Percentiles rank a stretch among this genome's conserved stretches.
phyloP scores from a whole-genome alignment of 352 stramenopile species.

The Plasmopara muralis region DNA sequence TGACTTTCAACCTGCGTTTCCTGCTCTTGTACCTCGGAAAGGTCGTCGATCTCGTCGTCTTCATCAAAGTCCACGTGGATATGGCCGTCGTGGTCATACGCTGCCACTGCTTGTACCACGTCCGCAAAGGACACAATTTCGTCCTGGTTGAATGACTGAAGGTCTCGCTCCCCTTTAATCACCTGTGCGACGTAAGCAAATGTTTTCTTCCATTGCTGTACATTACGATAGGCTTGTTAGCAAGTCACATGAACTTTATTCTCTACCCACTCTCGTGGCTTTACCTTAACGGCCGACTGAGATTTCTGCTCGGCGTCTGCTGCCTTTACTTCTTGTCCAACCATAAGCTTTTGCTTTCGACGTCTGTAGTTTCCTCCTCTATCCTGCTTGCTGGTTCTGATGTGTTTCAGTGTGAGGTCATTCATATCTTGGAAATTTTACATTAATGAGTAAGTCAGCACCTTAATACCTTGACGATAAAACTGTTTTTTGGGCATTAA shows the following conservation, averaged over 20 bases:
- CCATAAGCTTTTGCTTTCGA: not conserved
- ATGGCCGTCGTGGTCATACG: slow-evolving; percentile 38
- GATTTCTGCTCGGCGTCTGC: not conserved
- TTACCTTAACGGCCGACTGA: not conserved
- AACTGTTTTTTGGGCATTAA: too few species aligned
- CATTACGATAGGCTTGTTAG: not conserved
- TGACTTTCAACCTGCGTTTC: slow-evolving; percentile 18
- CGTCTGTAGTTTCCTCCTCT: not conserved
- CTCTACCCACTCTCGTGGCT: not conserved
- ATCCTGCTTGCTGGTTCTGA: too few species aligned
- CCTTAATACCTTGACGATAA: too few species aligned
- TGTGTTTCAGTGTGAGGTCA: too few species aligned
- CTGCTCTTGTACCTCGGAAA: slow-evolving; percentile 28
- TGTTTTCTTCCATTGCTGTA: slow-evolving; percentile 29
- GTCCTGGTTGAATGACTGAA: slow-evolving; percentile 1
- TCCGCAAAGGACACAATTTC: slow-evolving; percentile 30
- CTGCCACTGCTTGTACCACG: slow-evolving; percentile 38
- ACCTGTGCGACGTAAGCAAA: slow-evolving; percentile 16
- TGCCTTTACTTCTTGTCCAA: not conserved
- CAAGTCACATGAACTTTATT: not conserved
- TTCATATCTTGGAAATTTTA: too few species aligned
- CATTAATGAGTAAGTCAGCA: too few species aligned
- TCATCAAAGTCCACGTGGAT: slow-evolving; percentile 48
- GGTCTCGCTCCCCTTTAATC: slow-evolving; percentile 20
- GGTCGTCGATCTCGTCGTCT: slow-evolving; percentile 41